Percentiles rank a stretch among this genome's conserved stretches.
Evolutionary conservation across 1,284 basidiomycete genomes (phyloP).

Genomic region (Ceratobasidium sp.): DNA sequence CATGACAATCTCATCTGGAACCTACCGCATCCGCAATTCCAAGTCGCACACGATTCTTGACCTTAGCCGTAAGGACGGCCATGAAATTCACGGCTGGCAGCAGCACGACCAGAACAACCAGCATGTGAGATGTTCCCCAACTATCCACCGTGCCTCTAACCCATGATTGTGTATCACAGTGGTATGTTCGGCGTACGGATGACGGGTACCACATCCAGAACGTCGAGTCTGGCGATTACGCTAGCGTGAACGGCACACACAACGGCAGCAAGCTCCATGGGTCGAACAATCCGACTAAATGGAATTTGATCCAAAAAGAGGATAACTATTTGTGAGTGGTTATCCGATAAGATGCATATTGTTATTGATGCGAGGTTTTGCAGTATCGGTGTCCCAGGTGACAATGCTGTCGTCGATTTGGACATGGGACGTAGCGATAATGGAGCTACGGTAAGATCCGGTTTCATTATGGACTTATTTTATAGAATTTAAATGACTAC

Average conservation of each 20-base stretch:
- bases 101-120: constrained; percentile 42
- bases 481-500: neutral
- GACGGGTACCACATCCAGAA: constrained; percentile 29
- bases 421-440: constrained; percentile 37
- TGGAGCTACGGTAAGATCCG: constrained; percentile 29
- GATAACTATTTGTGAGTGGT: constrained; percentile 23
- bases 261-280: constrained; percentile 36
- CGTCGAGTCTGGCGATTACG: constrained; percentile 38
- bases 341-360: neutral
- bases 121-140: constrained; percentile 13
- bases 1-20: constrained; percentile 40
- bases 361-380: neutral
- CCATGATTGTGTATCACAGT: constrained; percentile 5
- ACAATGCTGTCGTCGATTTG: constrained; percentile 20
- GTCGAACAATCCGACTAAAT: constrained; percentile 15
- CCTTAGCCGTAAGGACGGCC: constrained; percentile 33
- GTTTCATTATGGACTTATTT: neutral
- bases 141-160: neutral
- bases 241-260: constrained; percentile 10
- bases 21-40: constrained; percentile 41
- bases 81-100: constrained; percentile 43
- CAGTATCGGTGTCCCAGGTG: constrained; percentile 10
- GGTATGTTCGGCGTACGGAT: constrained; percentile 33
- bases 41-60: constrained; percentile 36
- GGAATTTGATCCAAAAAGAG: constrained; percentile 12